Evolutionary conservation across 2,329 filamentous ascomycete species (phyloP), one percentile per base, ranked within the genome.

Genomic region (Westerdykella ornata): DNA sequence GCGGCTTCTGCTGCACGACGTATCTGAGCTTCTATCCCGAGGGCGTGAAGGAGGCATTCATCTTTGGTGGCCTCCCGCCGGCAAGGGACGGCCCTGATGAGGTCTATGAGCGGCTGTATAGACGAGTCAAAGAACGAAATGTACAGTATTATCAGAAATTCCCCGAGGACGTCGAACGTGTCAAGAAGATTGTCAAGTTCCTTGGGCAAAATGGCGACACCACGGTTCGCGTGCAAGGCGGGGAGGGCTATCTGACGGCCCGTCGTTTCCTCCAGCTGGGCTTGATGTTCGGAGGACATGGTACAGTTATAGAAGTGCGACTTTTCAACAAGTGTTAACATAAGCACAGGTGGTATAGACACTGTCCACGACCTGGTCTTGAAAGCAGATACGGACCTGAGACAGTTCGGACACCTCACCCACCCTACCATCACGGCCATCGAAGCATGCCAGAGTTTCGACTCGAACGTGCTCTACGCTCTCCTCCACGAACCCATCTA

Each of bases 401-500:
- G 82, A 14, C 75, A 81, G 35, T 87, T 89, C 44, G 82, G 82
- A n/a, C 79, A 82, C 52, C 69, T 96, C 45, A 88, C 84, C 0
- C 75, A 80, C 14, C 79, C 82, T 1, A 84, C 85, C 0, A 74
- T 95, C 3, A 70, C 77, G 3, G 71, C 75, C 0, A 70, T 95
- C 17, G 88, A 94, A 61, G 66, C 72, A 15, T 76, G 77, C 38
- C 75, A 81, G 2, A 72, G 75, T 2, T 88, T 88, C 56, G 88
- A 96, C 57, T 76, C 78, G 31, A 80, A 81, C 51, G 80, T 90
- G 42, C 78, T 96, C 45, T 97, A 96, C 61, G 84, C 85, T 17
- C 72, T 96, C 30, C 70, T 96, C 2, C 90, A 97, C 60, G 90
- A 97, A 66, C 75, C 85, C 6, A 83, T 89, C 52, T 97, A 96